Base-by-base conservation (phyloP, 768 basidiomycete species). In the Lepiota venenata region DNA sequence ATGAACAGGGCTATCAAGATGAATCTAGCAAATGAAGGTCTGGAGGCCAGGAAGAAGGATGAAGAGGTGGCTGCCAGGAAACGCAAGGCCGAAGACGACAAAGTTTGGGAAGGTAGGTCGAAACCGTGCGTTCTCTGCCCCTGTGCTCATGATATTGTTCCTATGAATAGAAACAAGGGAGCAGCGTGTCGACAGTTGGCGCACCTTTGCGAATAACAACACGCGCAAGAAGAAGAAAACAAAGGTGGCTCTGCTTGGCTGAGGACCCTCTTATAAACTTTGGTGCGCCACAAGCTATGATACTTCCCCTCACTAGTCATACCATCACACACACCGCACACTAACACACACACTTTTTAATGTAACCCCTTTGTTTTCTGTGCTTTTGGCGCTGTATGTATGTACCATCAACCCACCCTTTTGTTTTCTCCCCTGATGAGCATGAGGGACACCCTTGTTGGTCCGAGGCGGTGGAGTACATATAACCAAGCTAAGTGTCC, bases 1-100 rank as follows among this genome's bases (percentile, higher is more conserved):
- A 7, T 16, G 21, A 50, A 22, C 59, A 93, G 91, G 64, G 90
- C 92, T 1, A 71, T 93, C 62, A 93, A 93, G 75, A 84, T 93
- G 84, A 92, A 92, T 65, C 69, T 94, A 52, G 92, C 92, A 7
- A 94, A 94, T 61, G 92, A 94, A 68, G 93, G 93, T 2, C 73
- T 94, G 4, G 93, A 96, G 65, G 94, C 94, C n/a, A 80, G 86
- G 62, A 91, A 88, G 77, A 93, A 92, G 66, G 93, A 97, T 49
- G 91, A 93, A 54, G 94, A 94, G 60, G 77, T 88, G 10, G 70
- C 76, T 20, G 63, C 82, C 35, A 84, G 71, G 72, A 96, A 96
- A 69, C 80, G 93, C 50, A 96, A 96, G 70, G 87, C 79, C 1
- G 92, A 95, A 61, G 91, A 94, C 5, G 91, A 95, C 61, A 88